Evolutionary conservation across 208 protist species (phyloP).

Genomic region (Leishmania major): DNA sequence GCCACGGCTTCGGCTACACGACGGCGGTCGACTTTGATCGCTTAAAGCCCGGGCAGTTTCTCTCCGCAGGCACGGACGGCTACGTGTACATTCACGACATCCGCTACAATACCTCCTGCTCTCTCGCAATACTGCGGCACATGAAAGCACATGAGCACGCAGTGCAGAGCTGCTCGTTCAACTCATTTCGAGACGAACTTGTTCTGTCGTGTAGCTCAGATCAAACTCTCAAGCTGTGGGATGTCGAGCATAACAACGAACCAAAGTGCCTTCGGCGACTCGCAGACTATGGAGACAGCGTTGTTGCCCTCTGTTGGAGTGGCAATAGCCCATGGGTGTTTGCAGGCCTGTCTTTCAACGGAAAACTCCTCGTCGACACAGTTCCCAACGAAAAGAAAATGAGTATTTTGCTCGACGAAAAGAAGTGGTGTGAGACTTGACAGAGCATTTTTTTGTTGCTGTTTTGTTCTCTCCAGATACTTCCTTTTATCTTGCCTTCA

Average conservation of each 20-base stretch:
- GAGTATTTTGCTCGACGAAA: constrained; percentile 76
- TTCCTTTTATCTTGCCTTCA: background rate
- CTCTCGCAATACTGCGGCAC: constrained; percentile 1
- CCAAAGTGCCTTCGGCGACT: constrained; percentile 53
- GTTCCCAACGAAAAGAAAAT: constrained; percentile 87
- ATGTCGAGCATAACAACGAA: constrained; percentile 38
- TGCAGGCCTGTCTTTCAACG: constrained; percentile 85
- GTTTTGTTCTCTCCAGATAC: background rate
- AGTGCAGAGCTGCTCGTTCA: constrained; percentile 66
- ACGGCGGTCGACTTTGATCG: constrained; percentile 73
- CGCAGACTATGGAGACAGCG: constrained; percentile 76
- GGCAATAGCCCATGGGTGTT: constrained; percentile 82
- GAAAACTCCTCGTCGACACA: constrained; percentile 79
- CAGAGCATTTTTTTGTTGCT: background rate
- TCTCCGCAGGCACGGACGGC: constrained; percentile 76
- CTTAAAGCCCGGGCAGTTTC: constrained; percentile 53
- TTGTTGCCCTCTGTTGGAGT: constrained; percentile 82
- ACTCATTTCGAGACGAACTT: constrained; percentile 85
- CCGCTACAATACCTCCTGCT: constrained; percentile 36
- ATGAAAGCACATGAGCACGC: constrained; percentile 76
- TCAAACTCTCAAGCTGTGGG: constrained; percentile 82
- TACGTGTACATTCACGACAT: constrained; percentile 77
- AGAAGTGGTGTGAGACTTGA: constrained; percentile 23
- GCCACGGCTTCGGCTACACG: constrained; percentile 66
- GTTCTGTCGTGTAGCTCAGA: constrained; percentile 79